phyloP scores from a whole-genome alignment of 2,329 filamentous ascomycete species.

The Calonectria multiphialidica region DNA sequence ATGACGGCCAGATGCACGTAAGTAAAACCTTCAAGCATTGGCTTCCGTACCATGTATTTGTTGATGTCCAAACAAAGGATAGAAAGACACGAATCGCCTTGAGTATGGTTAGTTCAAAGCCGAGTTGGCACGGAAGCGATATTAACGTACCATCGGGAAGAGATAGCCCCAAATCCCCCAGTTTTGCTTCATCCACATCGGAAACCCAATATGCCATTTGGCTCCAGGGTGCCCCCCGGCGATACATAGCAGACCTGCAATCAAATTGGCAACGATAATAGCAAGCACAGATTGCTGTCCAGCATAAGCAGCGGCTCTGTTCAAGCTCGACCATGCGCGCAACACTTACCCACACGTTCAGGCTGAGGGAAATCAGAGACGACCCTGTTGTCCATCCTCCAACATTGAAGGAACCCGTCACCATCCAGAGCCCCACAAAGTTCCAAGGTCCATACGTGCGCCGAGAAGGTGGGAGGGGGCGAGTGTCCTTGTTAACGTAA shows the following conservation, averaged over 20 bases:
- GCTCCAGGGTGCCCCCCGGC: constrained; percentile 42
- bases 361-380: constrained; percentile 42
- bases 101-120: not conserved
- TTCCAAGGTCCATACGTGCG: constrained; percentile 48
- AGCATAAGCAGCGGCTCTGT: not conserved
- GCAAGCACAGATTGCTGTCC: constrained; percentile 40
- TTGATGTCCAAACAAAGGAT: constrained; percentile 44
- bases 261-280: constrained; percentile 38
- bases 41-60: constrained; percentile 42
- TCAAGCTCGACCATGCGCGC: not conserved
- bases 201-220: constrained; percentile 45
- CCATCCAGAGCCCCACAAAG: constrained; percentile 48
- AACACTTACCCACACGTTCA: constrained; percentile 37
- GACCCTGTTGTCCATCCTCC: constrained; percentile 49
- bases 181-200: constrained; percentile 40
- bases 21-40: constrained; percentile 41
- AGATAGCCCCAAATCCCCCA: constrained; percentile 44
- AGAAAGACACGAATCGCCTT: constrained; percentile 31
- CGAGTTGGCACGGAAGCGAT: not conserved
- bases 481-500: constrained; percentile 45
- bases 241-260: constrained; percentile 43
- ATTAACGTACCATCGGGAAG: constrained; percentile 36
- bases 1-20: constrained; percentile 35
- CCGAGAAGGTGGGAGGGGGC: constrained; percentile 44
- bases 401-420: constrained; percentile 50